phyloP scores from a whole-genome alignment of 306 rosid genomes.

The Inga leiocalycina region DNA sequence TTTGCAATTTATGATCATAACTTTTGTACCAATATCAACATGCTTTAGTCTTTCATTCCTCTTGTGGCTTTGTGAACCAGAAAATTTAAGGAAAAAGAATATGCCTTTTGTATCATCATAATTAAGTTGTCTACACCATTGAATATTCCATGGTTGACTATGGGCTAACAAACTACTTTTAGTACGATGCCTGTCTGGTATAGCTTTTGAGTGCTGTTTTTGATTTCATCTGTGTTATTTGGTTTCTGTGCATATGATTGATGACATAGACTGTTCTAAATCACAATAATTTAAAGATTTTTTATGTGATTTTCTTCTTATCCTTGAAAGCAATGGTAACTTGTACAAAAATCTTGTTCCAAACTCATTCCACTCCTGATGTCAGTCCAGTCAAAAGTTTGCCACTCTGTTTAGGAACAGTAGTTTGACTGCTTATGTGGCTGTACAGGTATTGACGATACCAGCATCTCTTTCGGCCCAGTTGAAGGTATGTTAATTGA shows the following conservation, averaged over 20 bases:
- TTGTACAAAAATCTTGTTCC: conserved; percentile 1
- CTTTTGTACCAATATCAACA: background rate
- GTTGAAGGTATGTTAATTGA: conserved; percentile 76
- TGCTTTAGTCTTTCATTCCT: background rate
- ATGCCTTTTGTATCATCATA: background rate
- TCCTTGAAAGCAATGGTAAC: conserved; percentile 17
- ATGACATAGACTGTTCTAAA: conserved; percentile 13
- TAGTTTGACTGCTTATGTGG: conserved; percentile 38
- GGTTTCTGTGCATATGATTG: conserved; percentile 22
- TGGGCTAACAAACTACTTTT: background rate
- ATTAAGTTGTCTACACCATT: background rate
- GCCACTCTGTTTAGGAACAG: conserved; percentile 12
- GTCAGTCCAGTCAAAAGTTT: conserved; percentile 26
- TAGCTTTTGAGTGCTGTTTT: conserved; percentile 14
- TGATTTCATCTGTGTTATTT: conserved; percentile 7
- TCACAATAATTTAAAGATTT: conserved; percentile 8
- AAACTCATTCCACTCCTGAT: conserved; percentile 6
- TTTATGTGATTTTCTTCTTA: conserved; percentile 12
- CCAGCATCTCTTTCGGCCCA: conserved; percentile 82
- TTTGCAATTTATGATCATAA: background rate
- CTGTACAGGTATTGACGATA: conserved; percentile 81
- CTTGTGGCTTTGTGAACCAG: background rate
- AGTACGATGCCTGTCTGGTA: background rate
- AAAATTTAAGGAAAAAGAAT: conserved; percentile 19
- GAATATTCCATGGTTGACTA: background rate